Evolutionary conservation across 495 filamentous ascomycete species (phyloP), one percentile per base, ranked within the genome.

Genomic region (Cairneyella variabilis): DNA sequence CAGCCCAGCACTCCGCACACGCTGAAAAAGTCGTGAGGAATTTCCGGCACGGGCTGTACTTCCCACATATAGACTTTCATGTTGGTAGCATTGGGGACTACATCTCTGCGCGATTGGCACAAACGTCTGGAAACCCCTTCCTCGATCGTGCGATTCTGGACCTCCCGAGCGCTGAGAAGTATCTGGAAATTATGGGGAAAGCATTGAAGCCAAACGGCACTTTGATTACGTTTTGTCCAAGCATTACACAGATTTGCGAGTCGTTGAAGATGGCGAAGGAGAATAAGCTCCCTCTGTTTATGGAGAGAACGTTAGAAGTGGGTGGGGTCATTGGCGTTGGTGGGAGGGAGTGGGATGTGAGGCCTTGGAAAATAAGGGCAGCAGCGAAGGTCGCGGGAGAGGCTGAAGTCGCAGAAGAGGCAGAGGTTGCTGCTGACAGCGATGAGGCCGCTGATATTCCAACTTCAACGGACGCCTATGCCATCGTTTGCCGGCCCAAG

Each of bases 41-140:
- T 5, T 92, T 89, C 68, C 78, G 84, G 2, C 72, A 76, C 10
- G 88, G 86, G 2, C 75, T 89, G 23, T 92, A 92, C 67, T 66
- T 67, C 5, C 68, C 69, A 16, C 69, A 87, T 59, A 71, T 90
- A 41, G 81, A 88, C 54, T 91, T 91, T 66, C 78, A 90, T 65
- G 76, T 86, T 39, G 79, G 77, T n/a, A 71, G 75, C 11, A 77
- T 88, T 1, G 71, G 76, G 14, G 66, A 74, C n/a, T 91, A 83
- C 78, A 72, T 89, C 36, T 67, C 71, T 0, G 56, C 69, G 16
- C 77, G 84, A 50, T 62, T 79, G 8, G 54, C 57, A 23, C 36
- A 51, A 10, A 71, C 72, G 4, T 56, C 56, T n/a, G 58, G 64
- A 3, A 65, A 74, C 7, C 72, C 84, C 0, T 92, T 90, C 65